Percentiles rank a stretch among this genome's conserved stretches.
Conservation (phyloP, 805 yeast genomes). For the Groenewaldozyma salmanticensis region DNA sequence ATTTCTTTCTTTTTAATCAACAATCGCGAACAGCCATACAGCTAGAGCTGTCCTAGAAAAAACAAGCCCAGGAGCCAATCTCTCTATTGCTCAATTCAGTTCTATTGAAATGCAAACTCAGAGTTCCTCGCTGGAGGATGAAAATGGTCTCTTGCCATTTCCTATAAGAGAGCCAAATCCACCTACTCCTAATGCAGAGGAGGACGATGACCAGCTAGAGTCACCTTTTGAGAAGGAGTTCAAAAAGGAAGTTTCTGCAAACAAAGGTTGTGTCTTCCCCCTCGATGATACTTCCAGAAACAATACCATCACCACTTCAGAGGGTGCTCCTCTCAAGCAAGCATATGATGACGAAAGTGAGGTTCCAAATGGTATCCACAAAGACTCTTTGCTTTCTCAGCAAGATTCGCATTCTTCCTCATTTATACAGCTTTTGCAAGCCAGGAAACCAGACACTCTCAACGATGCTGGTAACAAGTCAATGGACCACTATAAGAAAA, state of each 20-base stretch:
- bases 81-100: too few relatives aligned
- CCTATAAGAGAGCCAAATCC: slow-evolving; percentile 13
- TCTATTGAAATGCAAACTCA: too few relatives aligned
- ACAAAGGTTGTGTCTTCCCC: background rate
- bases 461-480: slow-evolving; percentile 71
- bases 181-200: slow-evolving; percentile 10
- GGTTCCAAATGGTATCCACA: too few relatives aligned
- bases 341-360: background rate
- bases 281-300: background rate
- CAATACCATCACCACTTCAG: background rate
- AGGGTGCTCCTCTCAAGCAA: background rate
- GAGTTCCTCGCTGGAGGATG: slow-evolving; percentile 3
- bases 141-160: slow-evolving; percentile 12
- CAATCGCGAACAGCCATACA: too few relatives aligned
- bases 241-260: slow-evolving; percentile 1
- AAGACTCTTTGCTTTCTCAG: too few relatives aligned
- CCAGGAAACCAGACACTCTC: slow-evolving; percentile 17
- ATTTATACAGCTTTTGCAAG: slow-evolving; percentile 13
- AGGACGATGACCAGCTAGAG: too few relatives aligned
- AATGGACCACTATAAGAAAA: slow-evolving; percentile 50
- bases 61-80: too few relatives aligned
- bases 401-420: slow-evolving; percentile 13
- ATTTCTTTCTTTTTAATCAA: too few relatives aligned
- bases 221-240: slow-evolving; percentile 1
- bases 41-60: too few relatives aligned